Evolutionary conservation across 2,329 filamentous ascomycete species (phyloP).

Genomic region (Ophioceras dolichostomum): DNA sequence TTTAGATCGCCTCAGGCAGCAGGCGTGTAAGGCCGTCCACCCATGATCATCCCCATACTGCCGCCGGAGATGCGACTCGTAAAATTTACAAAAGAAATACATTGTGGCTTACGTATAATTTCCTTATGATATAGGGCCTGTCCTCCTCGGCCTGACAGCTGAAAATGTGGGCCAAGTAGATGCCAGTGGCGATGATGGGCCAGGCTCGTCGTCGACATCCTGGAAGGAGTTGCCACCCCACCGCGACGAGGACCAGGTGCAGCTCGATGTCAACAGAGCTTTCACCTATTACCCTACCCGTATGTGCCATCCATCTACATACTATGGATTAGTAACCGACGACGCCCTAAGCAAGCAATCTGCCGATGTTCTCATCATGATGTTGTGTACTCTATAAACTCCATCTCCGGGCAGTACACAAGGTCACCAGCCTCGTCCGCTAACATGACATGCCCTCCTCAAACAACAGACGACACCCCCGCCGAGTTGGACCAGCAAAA

Average conservation of each 20-base stretch:
- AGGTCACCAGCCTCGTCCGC: too few relatives aligned
- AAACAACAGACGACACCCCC: constrained; percentile 49
- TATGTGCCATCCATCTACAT: constrained; percentile 29
- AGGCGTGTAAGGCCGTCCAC: constrained; percentile 55
- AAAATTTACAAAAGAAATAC: too few relatives aligned
- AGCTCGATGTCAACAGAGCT: constrained; percentile 86
- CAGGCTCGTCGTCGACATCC: constrained; percentile 3
- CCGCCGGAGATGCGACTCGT: too few relatives aligned
- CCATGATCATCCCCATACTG: background rate
- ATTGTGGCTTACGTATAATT: too few relatives aligned
- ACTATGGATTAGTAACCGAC: too few relatives aligned
- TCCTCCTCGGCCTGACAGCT: constrained; percentile 34
- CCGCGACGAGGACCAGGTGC: constrained; percentile 79
- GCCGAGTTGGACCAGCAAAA: constrained; percentile 61
- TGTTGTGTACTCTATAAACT: too few relatives aligned
- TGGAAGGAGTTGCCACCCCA: constrained; percentile 64
- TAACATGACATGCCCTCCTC: background rate
- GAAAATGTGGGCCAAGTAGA: constrained; percentile 11
- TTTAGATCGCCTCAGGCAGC: constrained; percentile 53
- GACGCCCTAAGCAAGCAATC: too few relatives aligned
- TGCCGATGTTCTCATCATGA: too few relatives aligned
- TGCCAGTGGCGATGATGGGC: background rate
- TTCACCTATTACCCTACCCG: constrained; percentile 91
- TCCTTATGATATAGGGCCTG: too few relatives aligned
- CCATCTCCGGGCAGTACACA: too few relatives aligned